Evolutionary conservation across 176 grass and related monocot species (phyloP).

Genomic region (Oryza brachyantha): DNA sequence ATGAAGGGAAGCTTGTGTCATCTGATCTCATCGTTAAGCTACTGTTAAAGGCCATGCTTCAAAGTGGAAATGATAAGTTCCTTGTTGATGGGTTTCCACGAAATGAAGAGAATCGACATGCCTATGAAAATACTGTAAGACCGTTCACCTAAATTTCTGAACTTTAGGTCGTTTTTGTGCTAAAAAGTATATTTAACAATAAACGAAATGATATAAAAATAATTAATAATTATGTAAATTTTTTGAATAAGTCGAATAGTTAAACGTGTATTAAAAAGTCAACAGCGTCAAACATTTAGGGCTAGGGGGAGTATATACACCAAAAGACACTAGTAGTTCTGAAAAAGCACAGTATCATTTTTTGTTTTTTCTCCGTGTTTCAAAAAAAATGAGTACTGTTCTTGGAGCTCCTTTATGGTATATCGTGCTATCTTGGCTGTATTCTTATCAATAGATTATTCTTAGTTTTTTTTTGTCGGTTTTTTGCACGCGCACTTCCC

Average conservation of each 20-base stretch:
- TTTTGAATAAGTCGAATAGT: too few species aligned
- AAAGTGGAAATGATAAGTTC: constrained; percentile 76
- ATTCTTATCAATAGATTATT: too few species aligned
- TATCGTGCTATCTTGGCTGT: too few species aligned
- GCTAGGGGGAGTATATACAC: neutral
- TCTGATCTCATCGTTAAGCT: constrained; percentile 51
- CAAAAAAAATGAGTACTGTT: constrained; percentile 10
- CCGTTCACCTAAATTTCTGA: neutral
- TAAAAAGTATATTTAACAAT: too few species aligned
- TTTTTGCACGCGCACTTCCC: too few species aligned
- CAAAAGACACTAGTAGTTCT: neutral
- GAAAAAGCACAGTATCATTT: neutral
- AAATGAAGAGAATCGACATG: constrained; percentile 55
- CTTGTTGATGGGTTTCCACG: constrained; percentile 85
- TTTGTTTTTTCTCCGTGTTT: neutral
- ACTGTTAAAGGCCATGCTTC: constrained; percentile 67
- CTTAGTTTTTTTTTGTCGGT: too few species aligned
- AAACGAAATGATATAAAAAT: too few species aligned
- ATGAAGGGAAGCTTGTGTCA: constrained; percentile 71
- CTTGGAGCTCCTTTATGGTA: too few species aligned
- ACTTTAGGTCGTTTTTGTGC: neutral
- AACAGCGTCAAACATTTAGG: too few species aligned
- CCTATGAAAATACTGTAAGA: constrained; percentile 65
- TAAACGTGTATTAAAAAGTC: too few species aligned
- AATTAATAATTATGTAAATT: too few species aligned